phyloP scores from a whole-genome alignment of 139 green algal species.

The Micractinium conductrix region DNA sequence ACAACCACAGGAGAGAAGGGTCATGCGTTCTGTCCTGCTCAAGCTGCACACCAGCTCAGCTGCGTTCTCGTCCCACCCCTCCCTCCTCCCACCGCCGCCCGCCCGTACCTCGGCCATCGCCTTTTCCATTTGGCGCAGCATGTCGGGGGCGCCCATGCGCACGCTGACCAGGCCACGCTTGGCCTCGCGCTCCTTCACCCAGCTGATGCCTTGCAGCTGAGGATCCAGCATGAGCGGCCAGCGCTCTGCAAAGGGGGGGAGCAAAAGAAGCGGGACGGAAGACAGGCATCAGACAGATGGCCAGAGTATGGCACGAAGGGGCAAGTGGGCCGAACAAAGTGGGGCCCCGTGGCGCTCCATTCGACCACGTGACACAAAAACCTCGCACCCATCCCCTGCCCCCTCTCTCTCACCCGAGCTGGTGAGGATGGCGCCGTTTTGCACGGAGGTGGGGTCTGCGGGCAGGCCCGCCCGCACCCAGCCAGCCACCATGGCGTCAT shows the following conservation, averaged over 20 bases:
- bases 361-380: too few relatives aligned
- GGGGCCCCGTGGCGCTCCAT: too few relatives aligned
- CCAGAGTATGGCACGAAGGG: too few relatives aligned
- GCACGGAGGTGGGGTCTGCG: constrained; percentile 79
- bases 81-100: too few relatives aligned
- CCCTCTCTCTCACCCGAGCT: constrained; percentile 32
- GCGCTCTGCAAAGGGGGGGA: constrained; percentile 42
- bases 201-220: constrained; percentile 88
- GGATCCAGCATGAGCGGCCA: constrained; percentile 95
- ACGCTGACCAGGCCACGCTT: constrained; percentile 77
- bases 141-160: constrained; percentile 79
- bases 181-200: constrained; percentile 83
- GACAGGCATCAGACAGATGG: too few relatives aligned
- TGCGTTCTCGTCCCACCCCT: too few relatives aligned
- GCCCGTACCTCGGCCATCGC: neutral
- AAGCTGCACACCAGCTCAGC: too few relatives aligned
- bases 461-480: constrained; percentile 89
- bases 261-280: neutral
- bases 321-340: too few relatives aligned
- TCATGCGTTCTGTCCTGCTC: too few relatives aligned
- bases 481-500: constrained; percentile 64
- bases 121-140: constrained; percentile 56
- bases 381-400: neutral
- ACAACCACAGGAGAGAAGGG: neutral
- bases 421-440: constrained; percentile 93